Conservation (phyloP, 108 stramenopile species). For the Fragilaria crotonensis region DNA sequence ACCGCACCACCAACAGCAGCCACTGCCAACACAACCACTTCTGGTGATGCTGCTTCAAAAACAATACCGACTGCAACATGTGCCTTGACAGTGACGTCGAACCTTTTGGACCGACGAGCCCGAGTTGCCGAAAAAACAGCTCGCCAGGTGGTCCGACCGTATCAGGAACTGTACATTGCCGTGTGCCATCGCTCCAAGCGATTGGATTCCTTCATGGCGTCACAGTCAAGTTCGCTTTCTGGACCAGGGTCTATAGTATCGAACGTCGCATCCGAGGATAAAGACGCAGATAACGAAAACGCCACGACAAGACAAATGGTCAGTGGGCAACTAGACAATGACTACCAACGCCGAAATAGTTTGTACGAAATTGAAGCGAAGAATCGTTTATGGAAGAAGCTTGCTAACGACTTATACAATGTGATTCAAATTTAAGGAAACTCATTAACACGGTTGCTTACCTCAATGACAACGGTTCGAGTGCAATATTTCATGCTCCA, state of each 20-base stretch:
- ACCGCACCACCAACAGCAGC: not conserved
- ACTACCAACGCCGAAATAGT: not conserved
- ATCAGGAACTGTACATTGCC: not conserved
- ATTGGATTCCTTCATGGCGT: not conserved
- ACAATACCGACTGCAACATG: not conserved
- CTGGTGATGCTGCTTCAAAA: not conserved
- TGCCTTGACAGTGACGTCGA: not conserved
- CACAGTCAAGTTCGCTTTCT: not conserved
- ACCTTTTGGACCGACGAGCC: not conserved
- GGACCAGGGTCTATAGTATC: not conserved
- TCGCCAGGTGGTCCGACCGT: not conserved
- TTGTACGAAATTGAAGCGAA: not conserved
- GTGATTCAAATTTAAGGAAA: not conserved
- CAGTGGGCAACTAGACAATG: not conserved
- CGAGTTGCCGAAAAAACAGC: not conserved
- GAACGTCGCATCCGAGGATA: not conserved
- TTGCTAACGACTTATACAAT: conserved; percentile 1
- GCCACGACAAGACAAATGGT: not conserved
- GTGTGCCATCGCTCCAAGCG: not conserved
- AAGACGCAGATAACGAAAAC: not conserved
- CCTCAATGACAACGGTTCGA: not conserved
- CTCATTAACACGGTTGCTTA: not conserved
- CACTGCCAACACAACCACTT: not conserved
- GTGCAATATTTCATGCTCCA: not conserved
- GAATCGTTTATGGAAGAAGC: not conserved